A percentile compares a stretch with the other conserved stretches of the same genome.
Evolutionary conservation across 257 asterid species (phyloP).

Genomic region (Catharanthus roseus): DNA sequence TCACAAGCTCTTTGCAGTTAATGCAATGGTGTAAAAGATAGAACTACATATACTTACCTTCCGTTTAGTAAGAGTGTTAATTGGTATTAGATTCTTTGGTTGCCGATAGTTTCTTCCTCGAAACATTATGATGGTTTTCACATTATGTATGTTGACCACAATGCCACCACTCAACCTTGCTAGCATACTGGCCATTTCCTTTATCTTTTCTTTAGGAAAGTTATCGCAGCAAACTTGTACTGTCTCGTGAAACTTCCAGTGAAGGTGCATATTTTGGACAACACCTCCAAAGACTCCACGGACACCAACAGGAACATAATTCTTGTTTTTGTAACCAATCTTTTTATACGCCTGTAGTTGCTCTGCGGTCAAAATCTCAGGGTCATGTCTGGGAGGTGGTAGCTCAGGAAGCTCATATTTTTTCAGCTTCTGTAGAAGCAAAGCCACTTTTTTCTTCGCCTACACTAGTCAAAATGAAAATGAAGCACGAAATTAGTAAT

Average conservation of each 20-base stretch:
- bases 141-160: conserved; percentile 75
- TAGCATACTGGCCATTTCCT: conserved; percentile 89
- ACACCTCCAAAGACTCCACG: conserved; percentile 99
- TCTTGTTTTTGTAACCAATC: conserved; percentile 83
- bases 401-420: conserved; percentile 95
- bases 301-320: conserved; percentile 95
- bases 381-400: conserved; percentile 92
- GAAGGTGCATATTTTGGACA: conserved; percentile 97
- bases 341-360: conserved; percentile 90
- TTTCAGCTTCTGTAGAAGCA: conserved; percentile 90
- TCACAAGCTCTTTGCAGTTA: not conserved
- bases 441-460: conserved; percentile 98
- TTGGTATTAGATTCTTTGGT: conserved; percentile 90
- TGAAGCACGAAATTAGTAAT: not conserved
- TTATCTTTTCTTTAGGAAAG: conserved; percentile 87
- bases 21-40: conserved; percentile 3
- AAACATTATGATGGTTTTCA: conserved; percentile 87
- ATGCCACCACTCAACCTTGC: conserved; percentile 95
- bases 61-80: conserved; percentile 90
- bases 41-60: conserved; percentile 43
- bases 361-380: conserved; percentile 83
- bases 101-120: conserved; percentile 97
- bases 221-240: conserved; percentile 96
- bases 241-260: conserved; percentile 98
- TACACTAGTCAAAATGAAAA: conserved; percentile 35